Evolutionary conservation across 768 basidiomycete species (phyloP), one percentile per base, ranked within the genome.

Genomic region (Neoboletus magnificus): DNA sequence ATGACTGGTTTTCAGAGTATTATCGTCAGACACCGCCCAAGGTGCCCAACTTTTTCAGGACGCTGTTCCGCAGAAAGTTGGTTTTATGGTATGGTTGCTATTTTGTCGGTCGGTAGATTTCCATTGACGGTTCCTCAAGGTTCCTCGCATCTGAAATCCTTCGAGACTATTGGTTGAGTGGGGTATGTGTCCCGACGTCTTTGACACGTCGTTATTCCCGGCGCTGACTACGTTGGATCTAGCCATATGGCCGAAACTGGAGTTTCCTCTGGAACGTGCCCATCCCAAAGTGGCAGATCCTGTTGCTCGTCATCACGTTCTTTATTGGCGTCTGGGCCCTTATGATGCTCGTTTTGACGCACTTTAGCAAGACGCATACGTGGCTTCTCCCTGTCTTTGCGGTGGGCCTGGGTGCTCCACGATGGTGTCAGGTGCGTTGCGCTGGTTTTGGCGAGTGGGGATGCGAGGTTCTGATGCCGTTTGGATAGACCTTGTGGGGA

Each of bases 171-270:
- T 92, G 92, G 92, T 72, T 93, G 56, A 92, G 90, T 57, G 89
- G 89, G 36, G 89, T 91, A 71, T 48, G 87, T 80, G 7, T 32
- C 5, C 2, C 5, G 6, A 25, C 18, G 29, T 54, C 30, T 36
- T 44, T 55, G 13, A 18, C 55, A 22, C 2, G 15, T 47, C 8
- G 15, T 30, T 39, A 40, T 11, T 11, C 52, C 40, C 30, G 10
- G 37, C 10, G 45, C 68, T 63, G 51, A 62, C 44, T 27, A 40
- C 39, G 30, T 55, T 62, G 27, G 12, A 30, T 56, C 22, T 59
- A 90, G 86, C 91, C 89, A 12, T 93, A 93, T 64, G 94, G 94
- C 55, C 88, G 93, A 61, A 96, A 96, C 72, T 97, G 94, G 94
- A 76, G 83, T 60, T 97, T 93, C 85, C 76, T 97, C 9, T 97